Evolutionary conservation across 768 basidiomycete genomes (phyloP), one percentile per base, ranked within the genome.

Genomic region (Suillus ampliporus): DNA sequence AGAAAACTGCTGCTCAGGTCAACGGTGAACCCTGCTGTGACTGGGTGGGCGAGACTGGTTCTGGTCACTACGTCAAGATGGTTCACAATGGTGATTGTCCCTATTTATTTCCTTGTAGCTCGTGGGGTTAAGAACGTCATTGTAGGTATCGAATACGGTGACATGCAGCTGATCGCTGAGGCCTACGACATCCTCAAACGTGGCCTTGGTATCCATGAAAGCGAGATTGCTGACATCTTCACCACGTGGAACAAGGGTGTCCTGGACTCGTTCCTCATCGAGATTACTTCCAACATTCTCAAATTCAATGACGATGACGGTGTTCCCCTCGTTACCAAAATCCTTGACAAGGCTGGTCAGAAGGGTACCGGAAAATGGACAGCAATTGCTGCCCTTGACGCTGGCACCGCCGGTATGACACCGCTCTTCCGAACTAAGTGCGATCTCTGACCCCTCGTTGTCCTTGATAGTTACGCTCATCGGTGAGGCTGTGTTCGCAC

Each of bases 361-460:
- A 99, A 99, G 81, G 97, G 97, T 74, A 99, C 97, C 65, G 95
- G 97, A 62, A 99, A 99, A 81, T 99, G 97, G 97, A 99, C 97
- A 61, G 97, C 97, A 61, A 92, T 98, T 71, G 90, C 90, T 69
- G 97, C 97, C 63, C 88, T 99, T 68, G 97, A 99, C 59, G 90
- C 93, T 67, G 95, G 93, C 70, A 90, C 86, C 64, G 84, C 92
- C 48, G 94, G 93, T 92, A 65, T 64, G 87, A 76, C 34, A 53
- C 60, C 48, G 15, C 52, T 56, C 23, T 57, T 61, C 51, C 43
- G 65, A 56, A 59, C 43, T 64, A 44, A 46, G 58, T 61, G 40
- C 47, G 31, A 51, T 56, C 54, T 58, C 23, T 57, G 26, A 56
- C 57, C n/a, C n/a, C n/a, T n/a, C n/a, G n/a, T n/a, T 66, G 46